phyloP scores from a whole-genome alignment of 805 yeast species.

The Clavispora phyllophila region DNA sequence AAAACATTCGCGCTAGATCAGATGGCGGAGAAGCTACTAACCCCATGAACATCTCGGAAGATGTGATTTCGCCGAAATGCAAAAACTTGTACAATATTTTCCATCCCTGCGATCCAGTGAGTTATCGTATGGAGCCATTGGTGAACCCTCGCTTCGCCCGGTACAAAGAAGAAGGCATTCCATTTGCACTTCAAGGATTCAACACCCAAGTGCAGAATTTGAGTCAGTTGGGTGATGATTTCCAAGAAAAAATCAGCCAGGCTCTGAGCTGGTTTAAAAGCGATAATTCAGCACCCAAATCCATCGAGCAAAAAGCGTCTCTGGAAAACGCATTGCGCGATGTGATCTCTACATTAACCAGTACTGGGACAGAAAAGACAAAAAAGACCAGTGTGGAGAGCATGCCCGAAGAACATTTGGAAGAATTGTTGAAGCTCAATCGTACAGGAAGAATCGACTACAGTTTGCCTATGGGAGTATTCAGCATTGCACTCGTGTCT shows the following conservation, averaged over 20 bases:
- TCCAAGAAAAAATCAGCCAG: constrained; percentile 29
- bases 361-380: constrained; percentile 13
- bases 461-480: constrained; percentile 66
- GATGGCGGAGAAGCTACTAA: constrained; percentile 16
- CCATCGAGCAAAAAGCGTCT: constrained; percentile 9
- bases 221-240: constrained; percentile 33
- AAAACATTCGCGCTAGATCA: constrained; percentile 46
- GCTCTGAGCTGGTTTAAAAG: constrained; percentile 33
- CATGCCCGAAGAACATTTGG: constrained; percentile 25
- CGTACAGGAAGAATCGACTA: constrained; percentile 79
- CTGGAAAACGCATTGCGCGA: constrained; percentile 32
- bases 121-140: constrained; percentile 85
- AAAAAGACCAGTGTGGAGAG: constrained; percentile 20
- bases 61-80: constrained; percentile 48
- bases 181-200: constrained; percentile 49
- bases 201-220: constrained; percentile 45
- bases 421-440: constrained; percentile 47
- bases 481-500: constrained; percentile 74
- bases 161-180: constrained; percentile 52
- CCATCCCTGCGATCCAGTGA: constrained; percentile 90
- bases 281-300: background rate
- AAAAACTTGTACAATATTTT: constrained; percentile 73
- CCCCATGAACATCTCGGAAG: constrained; percentile 11
- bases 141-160: constrained; percentile 46
- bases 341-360: constrained; percentile 26